Base-by-base conservation (phyloP, 805 yeast genomes). In the Candida broadrunensis region DNA sequence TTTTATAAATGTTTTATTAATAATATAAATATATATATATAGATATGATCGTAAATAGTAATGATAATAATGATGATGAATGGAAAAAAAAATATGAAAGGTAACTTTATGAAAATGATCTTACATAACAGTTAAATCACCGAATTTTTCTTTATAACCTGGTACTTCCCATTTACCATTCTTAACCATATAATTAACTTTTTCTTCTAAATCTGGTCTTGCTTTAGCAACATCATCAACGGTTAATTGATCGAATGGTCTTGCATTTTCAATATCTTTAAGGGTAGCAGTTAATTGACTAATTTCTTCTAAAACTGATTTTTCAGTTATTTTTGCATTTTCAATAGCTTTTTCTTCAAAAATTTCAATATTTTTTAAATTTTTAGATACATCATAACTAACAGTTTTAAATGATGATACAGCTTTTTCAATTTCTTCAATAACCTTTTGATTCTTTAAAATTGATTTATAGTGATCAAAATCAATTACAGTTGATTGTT, bases 131-230 rank as follows among this genome's bases (percentile, higher is more conserved):
- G 91, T 88, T 73, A 91, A 81, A 67, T 86, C 88, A 71, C 98
- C 98, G 70, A 93, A 93, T 83, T 90, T 93, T 73, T 93, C 98
- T 73, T 86, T 83, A 83, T 93, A 93, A 59, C 97, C 96, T 59
- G 98, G 98, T 56, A 90, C 95, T 63, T 87, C 88, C 95, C 96
- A 90, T 77, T 86, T 86, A 72, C 97, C 96, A 78, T 90, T 84
- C 80, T 84, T 81, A 59, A 93, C 89, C 93, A 91, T 84, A 74
- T 88, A 88, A 60, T 75, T 78, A 55, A 90, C 96, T 85, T 93
- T 93, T 56, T 87, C 90, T 64, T 91, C 96, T 66, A 93, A 84
- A 69, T 93, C 98, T 58, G 99, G 98, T 76, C 93, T 87, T 51
- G 97, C 98, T 77, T 81, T 81, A 60, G 84, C 84, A 54, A 93